phyloP scores from a whole-genome alignment of 1,284 basidiomycete species.

The Fomitopsis palustris region DNA sequence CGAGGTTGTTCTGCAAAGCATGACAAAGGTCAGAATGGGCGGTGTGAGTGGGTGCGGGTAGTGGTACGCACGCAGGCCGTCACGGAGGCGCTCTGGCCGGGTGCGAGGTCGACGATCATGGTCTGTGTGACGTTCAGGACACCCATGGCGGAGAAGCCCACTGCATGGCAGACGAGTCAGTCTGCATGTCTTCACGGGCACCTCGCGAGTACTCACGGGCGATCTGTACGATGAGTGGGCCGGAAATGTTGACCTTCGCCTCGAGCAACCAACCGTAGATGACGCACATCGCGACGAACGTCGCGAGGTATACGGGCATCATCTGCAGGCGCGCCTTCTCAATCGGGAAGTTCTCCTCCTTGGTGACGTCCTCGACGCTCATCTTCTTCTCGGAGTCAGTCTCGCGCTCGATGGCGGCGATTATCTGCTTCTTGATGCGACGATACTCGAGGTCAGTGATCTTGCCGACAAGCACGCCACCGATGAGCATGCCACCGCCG shows the following conservation, averaged over 20 bases:
- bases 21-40: no score
- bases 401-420: slow-evolving; percentile 12
- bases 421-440: slow-evolving; percentile 31
- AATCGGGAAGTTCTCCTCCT: slow-evolving; percentile 48
- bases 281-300: slow-evolving; percentile 40
- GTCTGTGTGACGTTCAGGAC: slow-evolving; percentile 51
- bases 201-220: slow-evolving; percentile 39
- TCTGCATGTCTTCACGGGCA: neutral
- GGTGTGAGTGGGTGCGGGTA: neutral
- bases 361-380: slow-evolving; percentile 22
- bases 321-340: slow-evolving; percentile 51
- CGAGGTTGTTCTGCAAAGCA: slow-evolving; percentile 55
- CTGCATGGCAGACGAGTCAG: slow-evolving; percentile 31
- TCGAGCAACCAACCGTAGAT: slow-evolving; percentile 71
- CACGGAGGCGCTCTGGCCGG: slow-evolving; percentile 55
- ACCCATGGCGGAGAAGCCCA: slow-evolving; percentile 40
- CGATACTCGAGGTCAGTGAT: slow-evolving; percentile 57
- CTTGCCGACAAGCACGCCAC: slow-evolving; percentile 45
- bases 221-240: slow-evolving; percentile 56
- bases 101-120: slow-evolving; percentile 60
- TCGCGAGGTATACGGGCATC: slow-evolving; percentile 37
- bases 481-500: slow-evolving; percentile 55
- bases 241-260: slow-evolving; percentile 45
- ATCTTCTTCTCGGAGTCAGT: slow-evolving; percentile 23
- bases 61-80: slow-evolving; percentile 55